These are phyloP conservation scores for Aquanectria penicillioides DNA, from an alignment of 2,329 filamentous ascomycete genomes.

Conservation along the genomic window DNA sequence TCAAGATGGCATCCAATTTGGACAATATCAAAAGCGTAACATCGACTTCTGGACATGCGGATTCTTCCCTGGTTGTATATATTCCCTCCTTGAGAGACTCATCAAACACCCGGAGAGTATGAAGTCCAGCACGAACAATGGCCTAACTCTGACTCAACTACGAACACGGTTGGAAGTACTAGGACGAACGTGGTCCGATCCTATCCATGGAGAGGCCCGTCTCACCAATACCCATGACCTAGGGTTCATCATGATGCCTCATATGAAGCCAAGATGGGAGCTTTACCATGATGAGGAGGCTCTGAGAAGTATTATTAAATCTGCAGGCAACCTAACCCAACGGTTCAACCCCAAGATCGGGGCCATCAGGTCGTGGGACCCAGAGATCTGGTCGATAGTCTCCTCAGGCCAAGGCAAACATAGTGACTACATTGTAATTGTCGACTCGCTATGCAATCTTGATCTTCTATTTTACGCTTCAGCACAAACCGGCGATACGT, in stretches of 20 bases:
- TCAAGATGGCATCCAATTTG: conserved; percentile 37
- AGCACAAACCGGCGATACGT: conserved; percentile 40
- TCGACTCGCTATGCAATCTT: conserved; percentile 55
- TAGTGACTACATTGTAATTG: conserved; percentile 51
- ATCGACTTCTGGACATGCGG: conserved; percentile 54
- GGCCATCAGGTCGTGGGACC: conserved; percentile 61
- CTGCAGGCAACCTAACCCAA: conserved; percentile 54
- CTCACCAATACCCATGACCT: conserved; percentile 64
- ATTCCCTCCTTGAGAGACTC: conserved; percentile 47
- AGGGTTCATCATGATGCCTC: conserved; percentile 62
- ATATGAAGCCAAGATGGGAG: conserved; percentile 57
- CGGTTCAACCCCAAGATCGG: conserved; percentile 52
- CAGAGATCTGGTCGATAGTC: not conserved
- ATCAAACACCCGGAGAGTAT: conserved; percentile 40
- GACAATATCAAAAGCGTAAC: conserved; percentile 42
- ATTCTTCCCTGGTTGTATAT: conserved; percentile 52
- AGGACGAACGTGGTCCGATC: conserved; percentile 24
- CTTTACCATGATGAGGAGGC: conserved; percentile 51
- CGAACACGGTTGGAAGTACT: too few relatives aligned
- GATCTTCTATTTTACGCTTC: conserved; percentile 52
- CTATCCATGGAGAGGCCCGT: conserved; percentile 44
- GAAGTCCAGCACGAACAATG: too few relatives aligned
- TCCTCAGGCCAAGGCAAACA: not conserved
- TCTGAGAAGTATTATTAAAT: conserved; percentile 51
- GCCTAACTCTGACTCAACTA: not conserved